These are phyloP conservation scores for Hansenula sp. DNA, from an alignment of 1,139 yeast genomes.

Conservation along the genomic window DNA sequence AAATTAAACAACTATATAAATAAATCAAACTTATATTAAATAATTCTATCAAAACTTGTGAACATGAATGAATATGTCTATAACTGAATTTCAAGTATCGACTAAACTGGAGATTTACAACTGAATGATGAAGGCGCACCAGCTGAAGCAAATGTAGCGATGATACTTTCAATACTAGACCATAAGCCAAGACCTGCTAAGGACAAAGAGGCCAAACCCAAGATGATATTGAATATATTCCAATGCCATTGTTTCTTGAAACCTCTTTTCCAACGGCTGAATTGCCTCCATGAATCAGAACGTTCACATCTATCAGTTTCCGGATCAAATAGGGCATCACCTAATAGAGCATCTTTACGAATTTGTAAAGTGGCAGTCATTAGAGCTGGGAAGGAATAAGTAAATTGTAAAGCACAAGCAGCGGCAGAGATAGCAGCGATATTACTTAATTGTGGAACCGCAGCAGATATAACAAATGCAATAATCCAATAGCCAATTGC, in stretches of 20 bases:
- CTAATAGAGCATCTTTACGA: slow-evolving; percentile 31
- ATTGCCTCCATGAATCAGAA: slow-evolving; percentile 30
- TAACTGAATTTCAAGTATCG: too few relatives aligned
- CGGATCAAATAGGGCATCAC: slow-evolving; percentile 30
- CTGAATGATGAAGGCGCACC: slow-evolving; percentile 24
- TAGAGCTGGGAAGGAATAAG: slow-evolving; percentile 42
- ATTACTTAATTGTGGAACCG: slow-evolving; percentile 48
- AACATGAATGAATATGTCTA: too few relatives aligned
- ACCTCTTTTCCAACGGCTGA: slow-evolving; percentile 30
- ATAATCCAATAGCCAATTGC: slow-evolving; percentile 39
- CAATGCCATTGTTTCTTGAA: slow-evolving; percentile 23
- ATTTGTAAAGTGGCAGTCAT: slow-evolving; percentile 32
- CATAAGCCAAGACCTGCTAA: slow-evolving; percentile 36
- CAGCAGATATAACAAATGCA: slow-evolving; percentile 45
- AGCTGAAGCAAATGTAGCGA: slow-evolving; percentile 15
- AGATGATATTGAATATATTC: slow-evolving; percentile 26
- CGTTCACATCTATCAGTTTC: slow-evolving; percentile 26
- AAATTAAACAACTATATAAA: too few relatives aligned
- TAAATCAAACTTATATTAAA: too few relatives aligned
- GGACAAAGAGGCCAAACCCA: slow-evolving; percentile 34
- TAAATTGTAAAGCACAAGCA: slow-evolving; percentile 41
- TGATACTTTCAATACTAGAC: slow-evolving; percentile 26
- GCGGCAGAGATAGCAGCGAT: slow-evolving; percentile 50
- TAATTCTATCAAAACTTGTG: too few relatives aligned
- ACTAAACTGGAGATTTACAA: slow-evolving; percentile 23